Evolutionary conservation across 768 basidiomycete species (phyloP), one percentile per base, ranked within the genome.

Genomic region (Thelephora aurantiotincta): DNA sequence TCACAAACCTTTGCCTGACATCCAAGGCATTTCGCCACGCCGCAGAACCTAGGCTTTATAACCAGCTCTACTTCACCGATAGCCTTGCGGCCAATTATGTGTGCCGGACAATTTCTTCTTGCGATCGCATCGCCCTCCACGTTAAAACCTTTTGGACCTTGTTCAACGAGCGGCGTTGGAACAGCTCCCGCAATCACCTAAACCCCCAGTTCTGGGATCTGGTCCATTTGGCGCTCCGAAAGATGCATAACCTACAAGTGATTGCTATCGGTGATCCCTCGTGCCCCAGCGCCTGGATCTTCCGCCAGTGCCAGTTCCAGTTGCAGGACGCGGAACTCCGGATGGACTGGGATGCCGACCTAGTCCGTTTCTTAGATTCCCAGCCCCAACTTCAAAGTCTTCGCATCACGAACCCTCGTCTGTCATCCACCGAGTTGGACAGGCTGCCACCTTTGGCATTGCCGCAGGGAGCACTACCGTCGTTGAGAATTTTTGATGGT

Each of bases 11-110:
- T 41, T 69, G 68, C 53, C 59, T 64, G 43, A 68, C 69, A 6
- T 72, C 59, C 57, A 75, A 68, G 58, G 54, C 66, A 9, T 60
- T 78, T 45, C 72, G 73, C 49, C 62, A 58, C 45, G 67, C 68
- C 45, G 73, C 76, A 33, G 74, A 77, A 53, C 52, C 60, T 14
- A 61, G 54, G 50, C 57, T 79, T 35, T 80, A 78, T 58, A 58
- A 65, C 18, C 48, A 56, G 19, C 47, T 75, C 48, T 55, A 62
- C 50, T 64, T 74, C 43, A 57, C 55, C 5, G 70, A 71, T 49
- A 54, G 66, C 43, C 48, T 59, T 18, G 50, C 58, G 38, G 59
- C 63, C 13, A 63, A 63, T 52, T 52, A 59, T 45, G 71, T 66
- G 34, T 73, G 67, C 46, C 57, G 58, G 38, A 59, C 71, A 34